Percentiles rank a stretch among this genome's conserved stretches.
Conservation (phyloP, 2,329 filamentous ascomycete species). For the Corinectria fuckeliana region DNA sequence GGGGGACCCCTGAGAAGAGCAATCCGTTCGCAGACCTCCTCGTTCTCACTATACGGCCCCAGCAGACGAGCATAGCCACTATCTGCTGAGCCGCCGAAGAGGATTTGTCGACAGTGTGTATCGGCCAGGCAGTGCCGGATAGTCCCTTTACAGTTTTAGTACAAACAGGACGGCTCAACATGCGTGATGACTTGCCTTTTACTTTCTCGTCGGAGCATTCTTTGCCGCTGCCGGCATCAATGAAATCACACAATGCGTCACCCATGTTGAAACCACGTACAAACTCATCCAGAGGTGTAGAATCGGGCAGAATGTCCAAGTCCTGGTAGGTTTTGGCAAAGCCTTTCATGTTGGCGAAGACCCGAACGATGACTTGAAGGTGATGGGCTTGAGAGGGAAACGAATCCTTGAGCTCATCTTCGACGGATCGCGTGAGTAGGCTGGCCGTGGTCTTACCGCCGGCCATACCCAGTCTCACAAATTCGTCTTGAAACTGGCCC, state of each 20-base stretch:
- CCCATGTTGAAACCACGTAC: conserved; percentile 51
- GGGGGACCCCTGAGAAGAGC: conserved; percentile 47
- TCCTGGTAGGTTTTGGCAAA: conserved; percentile 44
- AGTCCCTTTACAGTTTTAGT: conserved; percentile 13
- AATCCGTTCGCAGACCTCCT: conserved; percentile 39
- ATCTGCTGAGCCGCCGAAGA: conserved; percentile 51
- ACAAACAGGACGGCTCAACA: conserved; percentile 1
- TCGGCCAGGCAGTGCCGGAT: conserved; percentile 43
- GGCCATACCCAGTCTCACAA: conserved; percentile 39
- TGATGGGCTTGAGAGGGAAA: conserved; percentile 28
- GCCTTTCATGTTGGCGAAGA: conserved; percentile 48
- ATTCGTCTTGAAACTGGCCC: conserved; percentile 42
- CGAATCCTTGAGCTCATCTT: conserved; percentile 31
- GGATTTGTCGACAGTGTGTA: conserved; percentile 47
- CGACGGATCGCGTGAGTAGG: conserved; percentile 17
- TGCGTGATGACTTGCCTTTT: conserved; percentile 38
- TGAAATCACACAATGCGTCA: conserved; percentile 45
- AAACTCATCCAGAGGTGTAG: conserved; percentile 41
- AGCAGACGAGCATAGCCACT: conserved; percentile 51
- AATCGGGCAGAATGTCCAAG: conserved; percentile 33
- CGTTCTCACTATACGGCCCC: conserved; percentile 37
- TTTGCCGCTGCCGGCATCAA: conserved; percentile 51
- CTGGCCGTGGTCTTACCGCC: conserved; percentile 42
- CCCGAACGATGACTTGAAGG: conserved; percentile 40
- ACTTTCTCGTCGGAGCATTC: conserved; percentile 51